These are phyloP conservation scores for Caryopteris hybrid DNA, from an alignment of 305 asterid species.

Conservation along the genomic window DNA sequence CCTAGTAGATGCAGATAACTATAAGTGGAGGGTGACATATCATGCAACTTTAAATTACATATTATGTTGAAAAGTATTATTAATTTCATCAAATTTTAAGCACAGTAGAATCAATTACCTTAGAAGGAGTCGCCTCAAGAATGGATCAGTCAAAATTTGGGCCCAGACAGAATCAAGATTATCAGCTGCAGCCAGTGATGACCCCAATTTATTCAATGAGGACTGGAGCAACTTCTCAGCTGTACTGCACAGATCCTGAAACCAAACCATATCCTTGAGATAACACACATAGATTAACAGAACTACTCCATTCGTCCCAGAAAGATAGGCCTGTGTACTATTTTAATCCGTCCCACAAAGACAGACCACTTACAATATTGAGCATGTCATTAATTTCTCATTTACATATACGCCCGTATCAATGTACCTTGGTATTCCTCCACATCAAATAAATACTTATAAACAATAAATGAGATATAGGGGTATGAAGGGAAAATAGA, in stretches of 20 bases:
- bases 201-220: slow-evolving; percentile 62
- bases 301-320: too few relatives aligned
- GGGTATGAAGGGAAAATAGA: too few relatives aligned
- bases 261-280: slow-evolving; percentile 19
- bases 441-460: too few relatives aligned
- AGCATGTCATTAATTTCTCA: too few relatives aligned
- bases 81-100: not conserved
- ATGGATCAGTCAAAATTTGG: slow-evolving; percentile 69
- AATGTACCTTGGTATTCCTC: too few relatives aligned
- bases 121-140: slow-evolving; percentile 78
- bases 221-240: slow-evolving; percentile 77
- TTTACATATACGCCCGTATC: too few relatives aligned
- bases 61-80: not conserved
- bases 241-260: slow-evolving; percentile 62
- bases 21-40: not conserved
- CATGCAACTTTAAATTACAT: not conserved
- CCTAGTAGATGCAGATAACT: not conserved
- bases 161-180: slow-evolving; percentile 82
- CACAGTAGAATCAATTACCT: slow-evolving; percentile 42
- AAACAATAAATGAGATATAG: too few relatives aligned
- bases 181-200: slow-evolving; percentile 48
- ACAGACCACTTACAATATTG: too few relatives aligned
- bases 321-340: too few relatives aligned
- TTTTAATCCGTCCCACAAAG: too few relatives aligned
- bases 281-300: too few relatives aligned